These are phyloP conservation scores for Umbilicus rupestris DNA, from an alignment of 164 flowering plant genomes.

Conservation along the genomic window DNA sequence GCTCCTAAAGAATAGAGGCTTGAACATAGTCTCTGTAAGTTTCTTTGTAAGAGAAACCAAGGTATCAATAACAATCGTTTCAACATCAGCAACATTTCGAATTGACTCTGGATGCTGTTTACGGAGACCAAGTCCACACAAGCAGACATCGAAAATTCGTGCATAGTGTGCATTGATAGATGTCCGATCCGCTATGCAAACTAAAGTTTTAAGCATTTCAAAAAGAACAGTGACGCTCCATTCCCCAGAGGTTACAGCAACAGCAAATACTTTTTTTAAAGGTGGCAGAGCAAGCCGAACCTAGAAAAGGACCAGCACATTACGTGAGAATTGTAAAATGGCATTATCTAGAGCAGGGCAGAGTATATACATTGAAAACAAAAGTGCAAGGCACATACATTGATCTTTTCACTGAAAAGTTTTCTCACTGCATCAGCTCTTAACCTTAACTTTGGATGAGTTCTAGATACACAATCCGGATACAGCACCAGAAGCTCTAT, in stretches of 20 bases:
- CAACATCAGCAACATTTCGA: conserved; percentile 43
- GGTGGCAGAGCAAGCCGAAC: conserved; percentile 70
- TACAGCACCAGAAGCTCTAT: conserved; percentile 47
- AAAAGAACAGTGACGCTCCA: conserved; percentile 48
- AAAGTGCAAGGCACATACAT: conserved; percentile 34
- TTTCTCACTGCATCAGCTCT: conserved; percentile 56
- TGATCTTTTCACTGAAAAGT: conserved; percentile 57
- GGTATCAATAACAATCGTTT: conserved; percentile 48
- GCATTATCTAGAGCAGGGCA: background rate
- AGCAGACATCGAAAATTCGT: conserved; percentile 60
- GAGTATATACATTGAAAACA: background rate
- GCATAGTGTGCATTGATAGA: conserved; percentile 44
- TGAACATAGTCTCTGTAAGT: conserved; percentile 81
- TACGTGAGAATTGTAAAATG: background rate
- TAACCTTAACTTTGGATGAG: conserved; percentile 40
- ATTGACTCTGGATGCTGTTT: conserved; percentile 47
- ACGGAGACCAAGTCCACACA: conserved; percentile 84
- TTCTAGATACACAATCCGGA: conserved; percentile 34
- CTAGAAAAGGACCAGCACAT: conserved; percentile 25
- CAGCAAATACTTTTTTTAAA: conserved; percentile 39
- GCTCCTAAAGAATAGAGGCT: conserved; percentile 66
- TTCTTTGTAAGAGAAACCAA: conserved; percentile 61
- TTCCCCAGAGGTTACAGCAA: conserved; percentile 53
- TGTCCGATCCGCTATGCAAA: conserved; percentile 57
- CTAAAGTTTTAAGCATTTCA: conserved; percentile 45